Base-by-base conservation (phyloP, 345 rosid genomes). In the Linum trigynum region DNA sequence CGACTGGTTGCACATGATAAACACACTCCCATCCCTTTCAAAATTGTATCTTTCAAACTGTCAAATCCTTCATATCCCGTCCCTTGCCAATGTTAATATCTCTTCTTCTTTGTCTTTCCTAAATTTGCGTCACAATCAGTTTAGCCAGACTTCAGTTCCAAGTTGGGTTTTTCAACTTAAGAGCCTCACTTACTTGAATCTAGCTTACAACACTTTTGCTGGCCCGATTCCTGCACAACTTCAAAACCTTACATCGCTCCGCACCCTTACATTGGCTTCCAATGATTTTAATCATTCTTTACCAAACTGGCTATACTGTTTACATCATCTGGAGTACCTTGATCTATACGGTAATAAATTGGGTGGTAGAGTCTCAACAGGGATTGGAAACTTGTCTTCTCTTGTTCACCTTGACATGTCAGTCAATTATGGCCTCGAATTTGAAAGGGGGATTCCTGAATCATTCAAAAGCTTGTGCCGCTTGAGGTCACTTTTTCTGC, bases 231-330 rank as follows among this genome's bases (percentile, higher is more conserved):
- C 14, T 10, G 15, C 35, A 8, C 3, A 12, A 15, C 39, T 59
- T 36, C 39, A 5, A 7, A 35, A 59, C 62, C 38, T 59, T 59
- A 17, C 40, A 4, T 23, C 62, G 12, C 62, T 59, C 39, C 12
- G 9, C 6, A 5, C 7, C 1, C 62, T 59, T 59, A 23, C 37
- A 59, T 15, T 48, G 39, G 32, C 62, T 0, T 1, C 9, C 40
- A 59, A 59, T 15, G 3, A 36, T 5, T 36, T 59, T 14, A 59
- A 59, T 48, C 1, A 39, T 23, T 59, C 62, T 4, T 23, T 23
- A 23, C 60, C 40, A 62, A 6, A 51, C 62, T 68, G 65, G 65
- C 40, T 61, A 7, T 38, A 61, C 37, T 17, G 39, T 60, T 62
- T 62, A n/a, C 16, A 11, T 23, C 14, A 39, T 39, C 65, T 62